Conservation (phyloP, 768 basidiomycete genomes). For the Clitopilus passeckerianus region DNA sequence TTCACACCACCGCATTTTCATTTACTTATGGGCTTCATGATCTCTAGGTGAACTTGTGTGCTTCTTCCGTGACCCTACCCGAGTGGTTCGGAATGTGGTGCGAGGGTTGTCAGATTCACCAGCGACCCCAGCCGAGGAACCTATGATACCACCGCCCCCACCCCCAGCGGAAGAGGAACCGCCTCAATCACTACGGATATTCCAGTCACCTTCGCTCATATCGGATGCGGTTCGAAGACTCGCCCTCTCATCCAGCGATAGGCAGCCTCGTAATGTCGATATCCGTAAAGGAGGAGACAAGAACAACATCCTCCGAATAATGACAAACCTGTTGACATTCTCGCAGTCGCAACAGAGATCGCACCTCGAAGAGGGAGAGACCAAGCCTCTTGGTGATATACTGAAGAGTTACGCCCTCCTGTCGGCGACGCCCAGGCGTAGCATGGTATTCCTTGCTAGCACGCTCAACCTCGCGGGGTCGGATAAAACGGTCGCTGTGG, state of each 20-base stretch:
- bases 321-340: constrained; percentile 71
- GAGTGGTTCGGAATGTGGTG: constrained; percentile 58
- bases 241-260: constrained; percentile 57
- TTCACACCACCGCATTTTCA: neutral
- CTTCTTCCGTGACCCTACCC: constrained; percentile 77
- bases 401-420: constrained; percentile 36
- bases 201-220: constrained; percentile 64
- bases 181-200: constrained; percentile 22
- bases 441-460: constrained; percentile 53
- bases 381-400: constrained; percentile 34
- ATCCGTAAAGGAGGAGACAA: constrained; percentile 42
- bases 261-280: constrained; percentile 30
- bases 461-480: constrained; percentile 45
- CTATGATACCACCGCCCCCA: constrained; percentile 14
- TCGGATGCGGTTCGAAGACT: constrained; percentile 72
- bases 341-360: constrained; percentile 38
- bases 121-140: constrained; percentile 23
- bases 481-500: constrained; percentile 54
- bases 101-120: constrained; percentile 45
- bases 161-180: constrained; percentile 14
- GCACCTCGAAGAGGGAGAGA: constrained; percentile 22
- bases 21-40: neutral
- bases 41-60: constrained; percentile 74
- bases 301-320: constrained; percentile 63
- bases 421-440: constrained; percentile 37